phyloP scores from a whole-genome alignment of 1,284 basidiomycete genomes.

The Anthracocystis panici-leucophaei region DNA sequence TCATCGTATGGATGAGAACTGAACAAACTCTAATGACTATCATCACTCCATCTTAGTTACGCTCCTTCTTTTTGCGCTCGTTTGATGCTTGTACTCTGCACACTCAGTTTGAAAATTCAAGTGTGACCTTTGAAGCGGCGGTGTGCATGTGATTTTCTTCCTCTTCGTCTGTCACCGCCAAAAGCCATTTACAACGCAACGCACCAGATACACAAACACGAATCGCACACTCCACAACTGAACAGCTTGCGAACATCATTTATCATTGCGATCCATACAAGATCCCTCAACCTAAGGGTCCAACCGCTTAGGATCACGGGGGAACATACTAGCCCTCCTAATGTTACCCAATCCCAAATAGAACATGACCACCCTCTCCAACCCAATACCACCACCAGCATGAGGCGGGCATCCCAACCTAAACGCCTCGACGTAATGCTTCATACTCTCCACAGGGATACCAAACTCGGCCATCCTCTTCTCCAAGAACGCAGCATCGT shows the following conservation, averaged over 20 bases:
- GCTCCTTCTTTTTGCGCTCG: no score
- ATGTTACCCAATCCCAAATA: constrained; percentile 83
- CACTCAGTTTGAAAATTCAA: no score
- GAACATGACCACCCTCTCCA: constrained; percentile 95
- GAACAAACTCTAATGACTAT: background rate
- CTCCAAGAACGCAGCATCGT: constrained; percentile 85
- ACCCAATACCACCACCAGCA: constrained; percentile 75
- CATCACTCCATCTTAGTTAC: background rate
- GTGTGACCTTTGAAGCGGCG: no score
- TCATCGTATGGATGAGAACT: constrained; percentile 57
- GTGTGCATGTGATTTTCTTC: no score
- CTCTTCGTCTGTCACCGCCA: no score
- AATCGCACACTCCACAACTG: background rate
- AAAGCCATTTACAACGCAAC: no score
- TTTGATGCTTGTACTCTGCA: constrained; percentile 6
- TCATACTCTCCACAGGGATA: constrained; percentile 87
- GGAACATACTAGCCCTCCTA: constrained; percentile 91
- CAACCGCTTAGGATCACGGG: constrained; percentile 73
- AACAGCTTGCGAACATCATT: background rate
- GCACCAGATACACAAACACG: no score
- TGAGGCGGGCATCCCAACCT: constrained; percentile 89
- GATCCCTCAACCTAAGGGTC: constrained; percentile 51
- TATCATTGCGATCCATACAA: background rate
- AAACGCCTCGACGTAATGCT: constrained; percentile 92
- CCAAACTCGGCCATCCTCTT: constrained; percentile 81